phyloP scores from a whole-genome alignment of 768 basidiomycete genomes.

The Serendipita vermifera region DNA sequence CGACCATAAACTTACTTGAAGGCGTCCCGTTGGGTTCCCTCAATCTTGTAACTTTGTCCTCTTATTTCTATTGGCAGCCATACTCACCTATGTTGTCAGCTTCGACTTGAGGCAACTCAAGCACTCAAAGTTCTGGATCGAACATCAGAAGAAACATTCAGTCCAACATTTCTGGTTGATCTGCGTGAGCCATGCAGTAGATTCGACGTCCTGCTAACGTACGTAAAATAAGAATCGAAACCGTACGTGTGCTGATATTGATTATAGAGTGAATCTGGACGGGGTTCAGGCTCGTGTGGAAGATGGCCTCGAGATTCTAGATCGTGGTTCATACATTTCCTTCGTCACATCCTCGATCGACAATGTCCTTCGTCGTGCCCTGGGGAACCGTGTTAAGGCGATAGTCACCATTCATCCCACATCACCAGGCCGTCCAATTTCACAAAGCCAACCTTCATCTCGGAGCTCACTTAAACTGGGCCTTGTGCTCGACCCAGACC shows the following conservation, averaged over 20 bases:
- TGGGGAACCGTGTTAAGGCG: conserved; percentile 59
- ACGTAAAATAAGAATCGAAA: no score
- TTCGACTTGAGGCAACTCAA: conserved; percentile 58
- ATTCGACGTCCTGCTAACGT: conserved; percentile 66
- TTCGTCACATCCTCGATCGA: conserved; percentile 43
- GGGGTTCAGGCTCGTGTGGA: conserved; percentile 30
- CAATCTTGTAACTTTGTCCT: conserved; percentile 40
- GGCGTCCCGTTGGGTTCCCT: conserved; percentile 67
- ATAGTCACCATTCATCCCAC: conserved; percentile 37
- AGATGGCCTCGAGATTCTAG: conserved; percentile 32
- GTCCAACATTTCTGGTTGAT: conserved; percentile 59
- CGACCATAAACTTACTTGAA: conserved; percentile 62
- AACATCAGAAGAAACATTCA: conserved; percentile 47
- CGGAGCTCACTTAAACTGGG: conserved; percentile 51
- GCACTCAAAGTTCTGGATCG: conserved; percentile 54
- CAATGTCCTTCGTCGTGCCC: conserved; percentile 39
- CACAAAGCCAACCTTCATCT: conserved; percentile 40
- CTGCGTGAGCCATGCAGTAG: conserved; percentile 47
- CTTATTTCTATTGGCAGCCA: background rate
- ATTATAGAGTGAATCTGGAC: conserved; percentile 41
- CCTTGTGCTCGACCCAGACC: conserved; percentile 52
- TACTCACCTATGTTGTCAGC: conserved; percentile 29
- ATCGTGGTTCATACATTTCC: conserved; percentile 46
- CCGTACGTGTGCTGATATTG: background rate
- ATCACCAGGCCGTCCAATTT: conserved; percentile 11